These are phyloP conservation scores for Auricularia sp. DNA, from an alignment of 768 basidiomycete species.

Conservation along the genomic window DNA sequence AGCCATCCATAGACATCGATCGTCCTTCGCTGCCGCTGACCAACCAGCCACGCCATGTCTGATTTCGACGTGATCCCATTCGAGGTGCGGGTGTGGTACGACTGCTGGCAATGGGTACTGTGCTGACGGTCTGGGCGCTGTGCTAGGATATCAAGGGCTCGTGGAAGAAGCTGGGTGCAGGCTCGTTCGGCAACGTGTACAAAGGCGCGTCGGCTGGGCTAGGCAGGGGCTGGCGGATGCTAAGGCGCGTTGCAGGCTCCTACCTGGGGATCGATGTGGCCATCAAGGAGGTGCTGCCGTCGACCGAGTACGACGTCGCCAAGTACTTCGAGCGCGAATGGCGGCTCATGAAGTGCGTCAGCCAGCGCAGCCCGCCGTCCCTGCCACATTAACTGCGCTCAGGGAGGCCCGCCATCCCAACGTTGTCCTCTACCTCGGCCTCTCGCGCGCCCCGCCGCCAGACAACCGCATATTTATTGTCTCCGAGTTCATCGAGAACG, in stretches of 20 bases:
- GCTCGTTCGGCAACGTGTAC: slow-evolving; percentile 88
- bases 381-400: slow-evolving; percentile 4
- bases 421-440: slow-evolving; percentile 86
- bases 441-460: slow-evolving; percentile 66
- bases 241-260: slow-evolving; percentile 36
- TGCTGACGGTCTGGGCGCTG: slow-evolving; percentile 1
- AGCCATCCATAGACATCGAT: neutral
- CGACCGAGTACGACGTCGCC: slow-evolving; percentile 82
- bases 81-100: slow-evolving; percentile 35
- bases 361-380: slow-evolving; percentile 7
- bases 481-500: slow-evolving; percentile 88
- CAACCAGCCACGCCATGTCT: neutral
- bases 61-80: slow-evolving; percentile 78
- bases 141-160: slow-evolving; percentile 72
- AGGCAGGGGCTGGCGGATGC: neutral
- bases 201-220: slow-evolving; percentile 40
- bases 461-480: slow-evolving; percentile 88
- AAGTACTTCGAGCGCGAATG: slow-evolving; percentile 99
- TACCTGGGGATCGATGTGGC: slow-evolving; percentile 96
- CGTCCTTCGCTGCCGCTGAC: neutral
- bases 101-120: neutral
- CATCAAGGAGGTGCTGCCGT: slow-evolving; percentile 92
- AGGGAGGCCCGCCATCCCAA: slow-evolving; percentile 84
- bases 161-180: slow-evolving; percentile 86
- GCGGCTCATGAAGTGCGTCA: slow-evolving; percentile 76